Evolutionary conservation across 1,284 basidiomycete genomes (phyloP), one percentile per base, ranked within the genome.

Genomic region (Psilocybe mexicana): DNA sequence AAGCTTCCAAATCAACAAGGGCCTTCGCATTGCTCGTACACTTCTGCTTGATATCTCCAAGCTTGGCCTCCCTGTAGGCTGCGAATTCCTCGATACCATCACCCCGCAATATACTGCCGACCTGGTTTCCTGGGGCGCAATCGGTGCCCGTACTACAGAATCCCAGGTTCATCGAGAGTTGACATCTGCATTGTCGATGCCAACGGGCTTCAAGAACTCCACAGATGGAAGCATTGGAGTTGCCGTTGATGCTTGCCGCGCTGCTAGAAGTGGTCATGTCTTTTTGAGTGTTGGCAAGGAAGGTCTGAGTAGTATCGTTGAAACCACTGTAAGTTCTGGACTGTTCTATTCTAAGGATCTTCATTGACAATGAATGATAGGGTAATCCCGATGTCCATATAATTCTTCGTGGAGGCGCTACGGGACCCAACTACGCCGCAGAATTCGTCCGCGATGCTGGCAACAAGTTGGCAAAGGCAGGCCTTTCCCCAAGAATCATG

Each of bases 91-190:
- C 52, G 94, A 94, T 69, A 92, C 91, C 10, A 93, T 93, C 63
- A 85, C 86, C 28, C 95, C 95, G 2, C 95, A 98, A 72, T 99
- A 94, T 78, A 97, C 94, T 12, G 94, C 96, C 28, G 97, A 99
- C 76, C 78, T 98, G 25, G 93, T 98, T 52, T 88, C 92, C 2
- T 99, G 96, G 96, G 96, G 96, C 55, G 96, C 96, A 2, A 98
- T 99, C 63, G 96, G 96, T 43, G 94, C 94, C 12, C 84, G 94
- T 30, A 97, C 95, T 4, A 98, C 96, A 7, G 96, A 99, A 74
- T 96, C 93, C 2, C 96, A 99, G 74, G 90, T 98, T 4, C 96
- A 99, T 73, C 87, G 96, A 50, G 90, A 94, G 71, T 77, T 95
- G 12, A 84, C 86, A 2, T 92, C 89, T 18, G 94, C 90, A 1